Conservation (phyloP, 257 asterid genomes). For the Petrea volubilis region DNA sequence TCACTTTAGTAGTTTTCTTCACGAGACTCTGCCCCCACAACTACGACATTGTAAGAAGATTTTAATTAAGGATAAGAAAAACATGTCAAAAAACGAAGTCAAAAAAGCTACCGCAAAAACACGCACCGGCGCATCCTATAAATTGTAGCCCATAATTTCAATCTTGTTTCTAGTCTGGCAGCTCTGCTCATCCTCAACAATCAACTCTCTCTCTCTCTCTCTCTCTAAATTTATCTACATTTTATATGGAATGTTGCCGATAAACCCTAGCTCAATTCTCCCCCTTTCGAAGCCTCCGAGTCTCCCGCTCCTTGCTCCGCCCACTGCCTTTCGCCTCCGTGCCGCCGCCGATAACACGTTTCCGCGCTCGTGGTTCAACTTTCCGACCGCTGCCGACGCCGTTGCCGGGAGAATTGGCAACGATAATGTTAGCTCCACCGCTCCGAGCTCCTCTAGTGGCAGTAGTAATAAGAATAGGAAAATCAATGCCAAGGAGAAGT, state of each 20-base stretch:
- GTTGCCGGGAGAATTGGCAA: conserved; percentile 33
- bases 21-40: too few relatives aligned
- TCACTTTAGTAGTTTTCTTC: too few relatives aligned
- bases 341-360: conserved; percentile 47
- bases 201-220: neutral
- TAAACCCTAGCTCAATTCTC: conserved; percentile 46
- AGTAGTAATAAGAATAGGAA: conserved; percentile 33
- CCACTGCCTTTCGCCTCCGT: conserved; percentile 36
- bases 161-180: neutral
- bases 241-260: conserved; percentile 54
- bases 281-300: conserved; percentile 29
- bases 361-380: conserved; percentile 46
- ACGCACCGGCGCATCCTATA: conserved; percentile 16
- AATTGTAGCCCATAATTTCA: neutral
- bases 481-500: conserved; percentile 63
- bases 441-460: neutral
- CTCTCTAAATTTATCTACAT: neutral
- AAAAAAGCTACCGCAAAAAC: neutral
- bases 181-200: neutral
- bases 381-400: conserved; percentile 37
- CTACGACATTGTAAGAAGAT: neutral
- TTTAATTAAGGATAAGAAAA: neutral
- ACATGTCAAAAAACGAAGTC: neutral
- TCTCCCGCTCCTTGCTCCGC: conserved; percentile 19
- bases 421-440: conserved; percentile 23